Evolutionary conservation across 2,329 filamentous ascomycete genomes (phyloP).

Genomic region (Aphanocladium album): DNA sequence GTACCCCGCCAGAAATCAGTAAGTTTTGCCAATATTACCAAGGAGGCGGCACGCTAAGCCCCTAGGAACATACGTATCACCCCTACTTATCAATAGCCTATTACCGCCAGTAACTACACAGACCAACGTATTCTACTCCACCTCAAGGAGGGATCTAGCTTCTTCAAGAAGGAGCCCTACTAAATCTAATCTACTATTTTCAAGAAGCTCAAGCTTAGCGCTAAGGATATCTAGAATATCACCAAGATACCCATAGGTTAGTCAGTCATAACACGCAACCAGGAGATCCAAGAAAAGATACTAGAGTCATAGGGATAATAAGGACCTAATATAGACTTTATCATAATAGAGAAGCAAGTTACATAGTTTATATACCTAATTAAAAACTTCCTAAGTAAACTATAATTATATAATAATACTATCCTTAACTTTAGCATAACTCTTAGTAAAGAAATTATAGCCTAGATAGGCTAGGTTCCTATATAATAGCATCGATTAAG

Average conservation of each 20-base stretch:
- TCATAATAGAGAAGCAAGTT: not conserved
- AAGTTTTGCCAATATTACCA: not conserved
- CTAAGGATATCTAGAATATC: not conserved
- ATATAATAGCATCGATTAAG: not conserved
- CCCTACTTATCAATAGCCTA: not conserved
- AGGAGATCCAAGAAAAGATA: not conserved
- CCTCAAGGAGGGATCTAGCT: not conserved
- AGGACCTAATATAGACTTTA: not conserved
- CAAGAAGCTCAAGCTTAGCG: not conserved
- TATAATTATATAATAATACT: not conserved
- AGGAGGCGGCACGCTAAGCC: not conserved
- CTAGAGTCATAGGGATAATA: not conserved
- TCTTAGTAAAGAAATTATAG: not conserved
- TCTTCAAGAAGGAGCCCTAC: not conserved
- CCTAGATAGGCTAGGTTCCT: not conserved
- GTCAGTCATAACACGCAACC: not conserved
- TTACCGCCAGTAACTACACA: not conserved
- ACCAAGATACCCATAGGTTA: not conserved
- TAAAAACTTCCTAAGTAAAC: not conserved
- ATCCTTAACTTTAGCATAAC: not conserved
- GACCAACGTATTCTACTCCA: not conserved
- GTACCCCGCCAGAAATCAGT: not conserved
- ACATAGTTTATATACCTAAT: not conserved
- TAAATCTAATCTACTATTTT: not conserved
- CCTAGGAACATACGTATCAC: not conserved